Percentiles rank a stretch among this genome's conserved stretches.
phyloP scores from a whole-genome alignment of 257 asterid species.

The Pogostemon cablin region DNA sequence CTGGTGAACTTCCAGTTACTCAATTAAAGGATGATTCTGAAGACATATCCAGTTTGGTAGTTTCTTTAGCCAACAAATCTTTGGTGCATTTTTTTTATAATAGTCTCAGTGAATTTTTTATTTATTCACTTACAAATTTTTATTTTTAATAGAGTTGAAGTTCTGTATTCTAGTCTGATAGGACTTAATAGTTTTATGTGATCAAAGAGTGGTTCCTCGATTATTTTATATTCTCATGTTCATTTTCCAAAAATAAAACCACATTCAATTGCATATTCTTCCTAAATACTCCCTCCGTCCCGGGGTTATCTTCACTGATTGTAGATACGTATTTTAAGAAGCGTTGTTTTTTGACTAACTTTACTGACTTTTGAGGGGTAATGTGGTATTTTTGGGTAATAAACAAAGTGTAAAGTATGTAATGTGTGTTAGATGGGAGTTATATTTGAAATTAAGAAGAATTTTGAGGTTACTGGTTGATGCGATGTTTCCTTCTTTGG shows the following conservation, averaged over 20 bases:
- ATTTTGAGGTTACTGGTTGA: too few relatives aligned
- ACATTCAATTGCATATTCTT: background rate
- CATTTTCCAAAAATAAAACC: background rate
- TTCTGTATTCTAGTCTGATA: conserved; percentile 6
- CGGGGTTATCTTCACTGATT: too few relatives aligned
- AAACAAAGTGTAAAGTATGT: too few relatives aligned
- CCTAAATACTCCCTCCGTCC: background rate
- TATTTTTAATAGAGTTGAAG: conserved; percentile 21
- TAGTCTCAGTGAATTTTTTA: background rate
- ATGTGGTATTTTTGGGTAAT: too few relatives aligned
- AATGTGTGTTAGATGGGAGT: too few relatives aligned
- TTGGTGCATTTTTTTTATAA: background rate
- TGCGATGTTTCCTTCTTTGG: too few relatives aligned
- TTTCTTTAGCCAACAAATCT: conserved; percentile 22
- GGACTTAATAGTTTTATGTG: conserved; percentile 4
- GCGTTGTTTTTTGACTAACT: too few relatives aligned
- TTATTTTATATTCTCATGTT: background rate
- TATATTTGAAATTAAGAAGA: too few relatives aligned
- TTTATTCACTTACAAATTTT: background rate
- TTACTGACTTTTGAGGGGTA: too few relatives aligned
- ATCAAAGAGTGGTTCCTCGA: conserved; percentile 16
- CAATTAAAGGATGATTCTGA: conserved; percentile 53
- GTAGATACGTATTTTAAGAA: too few relatives aligned
- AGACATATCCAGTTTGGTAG: conserved; percentile 90
- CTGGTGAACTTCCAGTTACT: conserved; percentile 63